Evolutionary conservation across 2,329 filamentous ascomycete genomes (phyloP).

Genomic region (Sporothrix humicola): DNA sequence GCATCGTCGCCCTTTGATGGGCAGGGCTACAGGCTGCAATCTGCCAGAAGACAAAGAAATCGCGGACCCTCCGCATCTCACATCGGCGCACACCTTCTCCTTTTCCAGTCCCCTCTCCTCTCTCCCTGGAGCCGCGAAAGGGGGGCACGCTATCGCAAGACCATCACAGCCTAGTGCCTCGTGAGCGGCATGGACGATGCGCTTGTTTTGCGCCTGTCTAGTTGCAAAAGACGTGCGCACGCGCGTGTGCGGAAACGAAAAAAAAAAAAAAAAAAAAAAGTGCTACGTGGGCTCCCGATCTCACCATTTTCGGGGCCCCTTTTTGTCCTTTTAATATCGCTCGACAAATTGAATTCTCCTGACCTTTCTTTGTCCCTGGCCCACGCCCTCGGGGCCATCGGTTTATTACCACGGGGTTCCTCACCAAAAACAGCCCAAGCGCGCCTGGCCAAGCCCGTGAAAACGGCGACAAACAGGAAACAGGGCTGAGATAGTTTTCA

Average conservation of each 20-base stretch:
- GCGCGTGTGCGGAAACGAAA: neutral
- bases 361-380: constrained; percentile 17
- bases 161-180: constrained; percentile 1
- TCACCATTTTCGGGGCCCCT: neutral
- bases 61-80: neutral
- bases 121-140: constrained; percentile 26
- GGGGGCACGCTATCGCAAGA: neutral
- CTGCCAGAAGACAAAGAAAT: neutral
- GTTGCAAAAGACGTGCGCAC: neutral
- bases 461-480: neutral
- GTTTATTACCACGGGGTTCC: neutral
- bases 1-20: neutral
- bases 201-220: constrained; percentile 26
- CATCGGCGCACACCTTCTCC: neutral
- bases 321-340: neutral
- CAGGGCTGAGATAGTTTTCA: constrained; percentile 5
- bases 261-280: no score
- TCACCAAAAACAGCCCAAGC: neutral
- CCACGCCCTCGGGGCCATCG: neutral
- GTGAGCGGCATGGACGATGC: constrained; percentile 4
- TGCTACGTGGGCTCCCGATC: neutral
- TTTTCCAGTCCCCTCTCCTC: neutral
- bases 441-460: constrained; percentile 10
- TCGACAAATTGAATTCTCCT: neutral
- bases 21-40: neutral